A percentile compares a stretch with the other conserved stretches of the same genome.
These are phyloP conservation scores for Fraxinus paxiana DNA, from an alignment of 305 asterid genomes.

Conservation along the genomic window DNA sequence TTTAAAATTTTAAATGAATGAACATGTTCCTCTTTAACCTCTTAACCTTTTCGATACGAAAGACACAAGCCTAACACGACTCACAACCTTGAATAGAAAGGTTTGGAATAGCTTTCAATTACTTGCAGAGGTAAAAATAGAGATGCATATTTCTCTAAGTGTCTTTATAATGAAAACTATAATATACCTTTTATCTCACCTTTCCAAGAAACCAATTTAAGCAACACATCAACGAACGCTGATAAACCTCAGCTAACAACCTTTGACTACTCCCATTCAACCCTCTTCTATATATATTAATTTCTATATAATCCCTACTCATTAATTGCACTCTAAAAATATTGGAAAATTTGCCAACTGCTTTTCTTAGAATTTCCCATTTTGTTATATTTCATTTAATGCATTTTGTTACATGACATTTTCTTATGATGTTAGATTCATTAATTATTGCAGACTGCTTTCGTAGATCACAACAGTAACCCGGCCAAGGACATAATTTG, in stretches of 20 bases:
- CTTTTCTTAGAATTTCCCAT: conserved; percentile 1
- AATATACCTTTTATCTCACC: conserved; percentile 43
- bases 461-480: not conserved
- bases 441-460: conserved; percentile 11
- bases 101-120: conserved; percentile 43
- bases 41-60: not conserved
- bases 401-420: conserved; percentile 23
- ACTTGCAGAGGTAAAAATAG: conserved; percentile 32
- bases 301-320: not conserved
- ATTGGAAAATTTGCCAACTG: not conserved
- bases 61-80: not conserved
- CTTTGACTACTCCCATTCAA: conserved; percentile 49
- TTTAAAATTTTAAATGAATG: not conserved
- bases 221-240: conserved; percentile 55
- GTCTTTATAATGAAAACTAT: conserved; percentile 56
- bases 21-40: not conserved
- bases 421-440: conserved; percentile 19
- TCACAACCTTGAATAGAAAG: conserved; percentile 19
- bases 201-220: conserved; percentile 47
- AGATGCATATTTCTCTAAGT: conserved; percentile 23
- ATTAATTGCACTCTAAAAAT: not conserved
- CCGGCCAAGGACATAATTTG: not conserved
- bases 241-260: conserved; percentile 56
- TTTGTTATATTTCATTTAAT: conserved; percentile 23
- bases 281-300: conserved; percentile 21